These are phyloP conservation scores for Hippophae gyantsensis DNA, from an alignment of 306 rosid species.

Conservation along the genomic window DNA sequence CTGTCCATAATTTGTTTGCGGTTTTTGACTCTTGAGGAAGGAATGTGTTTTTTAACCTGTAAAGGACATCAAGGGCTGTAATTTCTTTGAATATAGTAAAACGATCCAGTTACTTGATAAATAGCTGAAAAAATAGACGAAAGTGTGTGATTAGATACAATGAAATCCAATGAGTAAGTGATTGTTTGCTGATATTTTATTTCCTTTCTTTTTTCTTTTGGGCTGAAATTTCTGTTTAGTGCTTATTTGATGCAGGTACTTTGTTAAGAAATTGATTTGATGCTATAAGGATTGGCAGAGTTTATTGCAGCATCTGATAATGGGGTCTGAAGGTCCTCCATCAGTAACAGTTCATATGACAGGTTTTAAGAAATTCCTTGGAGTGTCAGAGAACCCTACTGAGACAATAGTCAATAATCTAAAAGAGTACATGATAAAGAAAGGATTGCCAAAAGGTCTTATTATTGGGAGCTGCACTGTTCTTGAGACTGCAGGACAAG, in stretches of 20 bases:
- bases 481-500: constrained; percentile 94
- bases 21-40: too few relatives aligned
- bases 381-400: constrained; percentile 92
- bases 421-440: constrained; percentile 52
- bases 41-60: too few relatives aligned
- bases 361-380: constrained; percentile 94
- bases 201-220: not conserved
- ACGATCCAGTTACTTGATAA: too few relatives aligned
- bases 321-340: constrained; percentile 96
- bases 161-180: too few relatives aligned
- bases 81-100: too few relatives aligned
- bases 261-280: not conserved
- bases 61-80: too few relatives aligned
- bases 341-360: constrained; percentile 68
- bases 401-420: constrained; percentile 63
- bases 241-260: constrained; percentile 22
- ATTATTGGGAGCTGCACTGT: constrained; percentile 67
- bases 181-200: too few relatives aligned
- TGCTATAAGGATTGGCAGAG: constrained; percentile 19
- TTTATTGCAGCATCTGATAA: constrained; percentile 23
- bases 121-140: too few relatives aligned
- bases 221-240: constrained; percentile 2
- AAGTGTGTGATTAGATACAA: too few relatives aligned
- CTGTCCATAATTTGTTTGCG: too few relatives aligned
- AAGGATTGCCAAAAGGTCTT: constrained; percentile 72